Evolutionary conservation across 1,139 yeast genomes (phyloP), one percentile per base, ranked within the genome.

Genomic region (Blastobotrys capitulatus): DNA sequence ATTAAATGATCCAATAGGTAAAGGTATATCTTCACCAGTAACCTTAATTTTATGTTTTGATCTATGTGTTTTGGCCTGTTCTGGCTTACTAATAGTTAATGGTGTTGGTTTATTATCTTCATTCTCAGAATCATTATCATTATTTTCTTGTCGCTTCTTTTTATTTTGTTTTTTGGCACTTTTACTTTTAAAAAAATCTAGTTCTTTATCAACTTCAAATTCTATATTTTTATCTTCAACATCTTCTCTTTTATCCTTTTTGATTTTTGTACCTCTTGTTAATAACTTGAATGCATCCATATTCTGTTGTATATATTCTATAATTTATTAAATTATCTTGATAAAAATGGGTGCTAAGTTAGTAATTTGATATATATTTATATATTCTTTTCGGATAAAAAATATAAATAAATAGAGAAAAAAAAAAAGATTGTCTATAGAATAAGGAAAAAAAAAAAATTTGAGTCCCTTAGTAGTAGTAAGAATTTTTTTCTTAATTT

Each of bases 221-320:
- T 49, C 55, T 12, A 48, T 19, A 6, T 55, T 39, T 25, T 72
- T 75, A 57, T 78, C 74, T 46, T 69, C 69, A n/a, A 71, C 55
- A 15, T 68, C 68, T 40, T 64, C 69, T 42, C 62, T 47, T 48
- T 67, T 70, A 16, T 59, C 61, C 63, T 82, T 81, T 63, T 80
- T 82, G 48, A 90, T 71, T 20, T 82, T 75, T 0, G 97, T 96
- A 19, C 97, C 97, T 63, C 97, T 74, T 1, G 89, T 76, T 46
- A 92, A 75, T 3, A 92, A 82, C 60, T 88, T 76, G 65, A 92
- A 90, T 56, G 90, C 84, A 71, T 92, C 98, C 98, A 92, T 90
- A 16, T 49, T 26, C n/a, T 38, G 18, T 36, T 36, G 40, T 22
- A 22, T 22, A n/a, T n/a, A n/a, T n/a, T n/a, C n/a, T n/a, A n/a